Base-by-base conservation (phyloP, 2,329 filamentous ascomycete genomes). In the Epichloe brachyelytri region DNA sequence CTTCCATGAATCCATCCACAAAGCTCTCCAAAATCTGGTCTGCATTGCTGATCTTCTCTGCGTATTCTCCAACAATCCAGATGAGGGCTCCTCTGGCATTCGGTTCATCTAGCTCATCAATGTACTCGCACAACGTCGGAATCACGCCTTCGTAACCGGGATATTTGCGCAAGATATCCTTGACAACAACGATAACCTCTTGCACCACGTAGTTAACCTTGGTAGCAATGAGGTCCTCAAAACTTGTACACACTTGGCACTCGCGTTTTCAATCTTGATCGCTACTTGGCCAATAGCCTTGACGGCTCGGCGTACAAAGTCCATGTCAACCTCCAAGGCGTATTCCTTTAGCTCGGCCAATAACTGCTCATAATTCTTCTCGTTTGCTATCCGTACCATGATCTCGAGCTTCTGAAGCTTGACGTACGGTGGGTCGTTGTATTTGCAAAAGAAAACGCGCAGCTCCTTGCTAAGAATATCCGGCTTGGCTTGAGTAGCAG, bases 171-270 rank as follows among this genome's bases (percentile, higher is more conserved):
- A 98, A 85, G 55, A 98, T 97, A 58, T 98, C 93, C 72, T 95
- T 97, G 73, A 97, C 95, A 46, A 98, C 93, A n/a, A 98, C 88
- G 55, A 97, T 84, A 0, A 93, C 91, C 70, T 98, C 93, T 68
- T 98, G 93, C 11, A 98, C 93, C 47, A 98, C 93, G 63, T 98
- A 98, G 72, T 96, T 96, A 68, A 97, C 91, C 71, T 97, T 97
- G 53, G 89, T 95, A 56, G 91, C 86, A 65, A 98, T 96, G 45
- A 98, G 75, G 61, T 98, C 93, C 56, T 97, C 34, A 98, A 74
- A 0, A 90, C 87, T 60, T 94, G 94, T 55, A 98, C 93, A 57
- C 93, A 97, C 68, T 91, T 94, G 68, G 96, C 91, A 63, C 88
- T 93, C 4, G 91, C 88, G 58, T 82, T 83, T 68, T 97, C 93